Evolutionary conservation across 2,329 filamentous ascomycete genomes (phyloP).

Genomic region (Ophiosphaerella herpotricha): DNA sequence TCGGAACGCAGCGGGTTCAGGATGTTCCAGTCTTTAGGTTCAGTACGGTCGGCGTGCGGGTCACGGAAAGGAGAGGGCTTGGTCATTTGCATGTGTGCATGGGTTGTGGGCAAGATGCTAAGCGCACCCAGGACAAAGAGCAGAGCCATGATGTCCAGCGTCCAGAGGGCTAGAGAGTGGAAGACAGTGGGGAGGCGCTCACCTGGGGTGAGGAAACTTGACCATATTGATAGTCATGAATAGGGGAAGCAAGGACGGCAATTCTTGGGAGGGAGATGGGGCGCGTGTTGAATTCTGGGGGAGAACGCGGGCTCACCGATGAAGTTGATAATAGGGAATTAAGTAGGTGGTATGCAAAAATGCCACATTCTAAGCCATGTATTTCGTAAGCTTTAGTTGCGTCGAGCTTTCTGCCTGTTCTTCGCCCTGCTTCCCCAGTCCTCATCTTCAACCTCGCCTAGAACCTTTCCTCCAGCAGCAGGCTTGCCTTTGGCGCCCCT

Average conservation of each 20-base stretch:
- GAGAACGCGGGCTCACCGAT: not conserved
- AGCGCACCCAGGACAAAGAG: slow-evolving; percentile 25
- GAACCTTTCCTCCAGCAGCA: slow-evolving; percentile 40
- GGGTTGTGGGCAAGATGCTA: slow-evolving; percentile 19
- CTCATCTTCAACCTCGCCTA: slow-evolving; percentile 46
- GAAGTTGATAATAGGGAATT: not conserved
- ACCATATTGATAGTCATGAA: slow-evolving; percentile 9
- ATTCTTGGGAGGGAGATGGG: slow-evolving; percentile 14
- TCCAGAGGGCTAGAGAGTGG: slow-evolving; percentile 8
- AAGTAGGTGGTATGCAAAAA: not conserved
- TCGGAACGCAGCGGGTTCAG: slow-evolving; percentile 65
- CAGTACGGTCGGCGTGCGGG: slow-evolving; percentile 53
- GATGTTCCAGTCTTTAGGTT: slow-evolving; percentile 68
- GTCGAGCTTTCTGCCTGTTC: slow-evolving; percentile 56
- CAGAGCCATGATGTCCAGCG: slow-evolving; percentile 30
- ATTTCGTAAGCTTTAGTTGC: too few species aligned
- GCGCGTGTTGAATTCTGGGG: slow-evolving; percentile 38
- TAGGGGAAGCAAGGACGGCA: slow-evolving; percentile 25
- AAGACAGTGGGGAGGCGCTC: not conserved
- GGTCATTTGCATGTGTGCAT: slow-evolving; percentile 61
- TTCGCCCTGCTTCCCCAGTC: slow-evolving; percentile 61
- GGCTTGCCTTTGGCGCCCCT: slow-evolving; percentile 44
- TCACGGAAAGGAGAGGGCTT: slow-evolving; percentile 60
- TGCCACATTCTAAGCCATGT: not conserved
- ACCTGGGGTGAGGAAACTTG: not conserved